These are phyloP conservation scores for Udeniomyces megalosporus DNA, from an alignment of 768 basidiomycete species.

Conservation along the genomic window DNA sequence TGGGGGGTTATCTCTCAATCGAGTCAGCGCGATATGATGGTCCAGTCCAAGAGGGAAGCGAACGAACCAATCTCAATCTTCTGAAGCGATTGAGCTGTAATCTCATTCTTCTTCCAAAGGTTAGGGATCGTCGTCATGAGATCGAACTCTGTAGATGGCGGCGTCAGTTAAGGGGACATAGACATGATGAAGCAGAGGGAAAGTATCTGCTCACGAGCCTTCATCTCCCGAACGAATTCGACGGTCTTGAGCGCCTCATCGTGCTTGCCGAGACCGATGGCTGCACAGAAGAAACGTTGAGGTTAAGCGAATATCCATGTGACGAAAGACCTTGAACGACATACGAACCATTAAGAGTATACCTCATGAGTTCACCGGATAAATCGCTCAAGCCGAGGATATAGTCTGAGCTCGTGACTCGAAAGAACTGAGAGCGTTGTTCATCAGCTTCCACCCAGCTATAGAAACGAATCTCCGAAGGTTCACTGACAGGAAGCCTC, in stretches of 20 bases:
- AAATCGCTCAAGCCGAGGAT: slow-evolving; percentile 83
- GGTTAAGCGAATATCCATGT: neutral
- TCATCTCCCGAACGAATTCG: slow-evolving; percentile 31
- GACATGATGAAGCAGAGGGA: neutral
- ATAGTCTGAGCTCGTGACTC: slow-evolving; percentile 65
- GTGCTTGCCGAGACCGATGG: slow-evolving; percentile 25
- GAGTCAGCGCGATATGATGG: too few relatives aligned
- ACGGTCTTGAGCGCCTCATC: slow-evolving; percentile 27
- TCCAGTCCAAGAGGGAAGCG: neutral
- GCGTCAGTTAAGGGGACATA: too few relatives aligned
- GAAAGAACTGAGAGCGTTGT: slow-evolving; percentile 46
- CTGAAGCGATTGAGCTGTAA: slow-evolving; percentile 70
- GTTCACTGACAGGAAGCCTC: slow-evolving; percentile 51
- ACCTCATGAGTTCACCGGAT: slow-evolving; percentile 92
- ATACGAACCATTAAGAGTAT: slow-evolving; percentile 29
- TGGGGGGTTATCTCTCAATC: too few relatives aligned
- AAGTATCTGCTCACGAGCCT: slow-evolving; percentile 29
- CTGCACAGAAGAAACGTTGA: too few relatives aligned
- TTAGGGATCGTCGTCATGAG: slow-evolving; percentile 51
- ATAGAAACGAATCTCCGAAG: too few relatives aligned
- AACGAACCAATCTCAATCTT: slow-evolving; percentile 79
- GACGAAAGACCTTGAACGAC: too few relatives aligned
- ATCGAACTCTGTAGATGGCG: slow-evolving; percentile 51
- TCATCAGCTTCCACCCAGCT: too few relatives aligned
- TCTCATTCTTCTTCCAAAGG: slow-evolving; percentile 69